Base-by-base conservation (phyloP, 2,329 filamentous ascomycete genomes). In the Apiospora koreana region DNA sequence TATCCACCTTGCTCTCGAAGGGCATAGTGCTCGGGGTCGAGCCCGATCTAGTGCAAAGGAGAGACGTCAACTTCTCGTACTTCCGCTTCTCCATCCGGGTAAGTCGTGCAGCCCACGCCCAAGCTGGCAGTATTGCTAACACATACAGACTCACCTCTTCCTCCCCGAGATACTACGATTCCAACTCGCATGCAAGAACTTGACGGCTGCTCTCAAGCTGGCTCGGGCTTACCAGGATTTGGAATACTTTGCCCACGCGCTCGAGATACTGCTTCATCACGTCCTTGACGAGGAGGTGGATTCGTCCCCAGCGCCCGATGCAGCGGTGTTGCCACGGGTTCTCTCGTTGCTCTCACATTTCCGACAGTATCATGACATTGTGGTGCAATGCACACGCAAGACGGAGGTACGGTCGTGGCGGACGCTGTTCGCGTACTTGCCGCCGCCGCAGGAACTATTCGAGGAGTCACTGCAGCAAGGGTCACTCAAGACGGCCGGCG, bases 231-330 rank as follows among this genome's bases (percentile, higher is more conserved):
- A 97, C 78, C 91, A 95, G 75, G 87, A 93, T 70, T 86, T 99
- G 3, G 92, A 93, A 68, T 99, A 99, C 79, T 97, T 98, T 78
- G 88, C 95, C 0, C 96, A 99, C 78, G 95, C 93, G 0, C 86
- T 99, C 38, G 96, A 99, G 80, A 90, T 99, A 58, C 86, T 99
- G 25, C 86, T 99, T 16, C 96, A 99, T 79, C 92, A 96, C 73
- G 94, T 98, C 5, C 86, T 99, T 1, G 96, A 99, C 76, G 94
- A 97, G 74, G 96, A 98, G 80, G 95, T 97, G 1, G 96, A 98
- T 71, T 85, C 88, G 0, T 85, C 86, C 5, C 90, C 90, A 1
- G 82, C 85, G 18, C 89, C 90, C 0, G 89, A 91, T 73, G 86
- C 90, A 79, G 85, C 92, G 76, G 82, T 93, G 74, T 78, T 95